A percentile compares a stretch with the other conserved stretches of the same genome.
Evolutionary conservation across 192 early-diverging fungal genomes (phyloP).

Genomic region (Rhizophagus sp.): DNA sequence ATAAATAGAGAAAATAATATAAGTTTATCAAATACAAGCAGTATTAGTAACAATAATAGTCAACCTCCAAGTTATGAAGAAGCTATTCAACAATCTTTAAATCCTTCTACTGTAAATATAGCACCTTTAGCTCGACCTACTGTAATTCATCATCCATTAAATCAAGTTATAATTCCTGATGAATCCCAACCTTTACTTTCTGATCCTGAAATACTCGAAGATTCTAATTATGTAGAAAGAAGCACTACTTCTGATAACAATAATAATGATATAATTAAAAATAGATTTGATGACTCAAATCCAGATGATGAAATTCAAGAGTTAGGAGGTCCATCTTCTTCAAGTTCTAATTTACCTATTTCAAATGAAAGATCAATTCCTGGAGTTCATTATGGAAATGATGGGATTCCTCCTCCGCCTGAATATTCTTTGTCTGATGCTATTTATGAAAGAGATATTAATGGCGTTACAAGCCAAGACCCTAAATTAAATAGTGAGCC

Average conservation of each 20-base stretch:
- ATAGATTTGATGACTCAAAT: not conserved
- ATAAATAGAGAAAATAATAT: not conserved
- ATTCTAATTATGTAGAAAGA: not conserved
- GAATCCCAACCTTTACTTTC: not conserved
- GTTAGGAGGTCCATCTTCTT: not conserved
- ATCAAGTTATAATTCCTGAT: not conserved
- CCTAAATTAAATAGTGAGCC: not conserved
- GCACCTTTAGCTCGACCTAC: not conserved
- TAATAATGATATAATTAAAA: not conserved
- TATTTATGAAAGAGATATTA: not conserved
- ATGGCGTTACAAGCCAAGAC: not conserved
- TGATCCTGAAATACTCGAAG: not conserved
- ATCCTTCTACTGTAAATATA: not conserved
- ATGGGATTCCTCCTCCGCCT: not conserved
- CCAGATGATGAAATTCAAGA: not conserved
- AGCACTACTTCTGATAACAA: not conserved
- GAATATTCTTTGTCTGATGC: constrained; percentile 7
- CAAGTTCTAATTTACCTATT: not conserved
- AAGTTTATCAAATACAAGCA: not conserved
- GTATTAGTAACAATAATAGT: not conserved
- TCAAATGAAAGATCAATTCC: not conserved
- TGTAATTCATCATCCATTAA: not conserved
- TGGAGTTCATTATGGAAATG: not conserved
- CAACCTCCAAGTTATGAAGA: not conserved
- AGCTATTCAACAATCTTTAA: not conserved